Percentiles rank a stretch among this genome's conserved stretches.
Evolutionary conservation across 164 flowering plant species (phyloP).

Genomic region (Kingdonia uniflora): DNA sequence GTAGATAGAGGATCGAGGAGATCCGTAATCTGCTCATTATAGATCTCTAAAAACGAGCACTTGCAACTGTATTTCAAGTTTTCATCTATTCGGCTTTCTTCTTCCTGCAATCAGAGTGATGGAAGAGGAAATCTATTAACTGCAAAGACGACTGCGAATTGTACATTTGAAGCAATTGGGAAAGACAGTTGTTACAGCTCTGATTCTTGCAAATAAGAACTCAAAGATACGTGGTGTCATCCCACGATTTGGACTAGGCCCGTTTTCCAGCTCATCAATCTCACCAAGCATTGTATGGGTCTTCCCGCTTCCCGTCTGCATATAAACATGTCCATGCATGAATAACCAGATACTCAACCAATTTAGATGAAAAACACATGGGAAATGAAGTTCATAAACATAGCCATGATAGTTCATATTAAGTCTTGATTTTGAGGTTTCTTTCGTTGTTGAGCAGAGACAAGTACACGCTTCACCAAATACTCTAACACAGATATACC

Average conservation of each 20-base stretch:
- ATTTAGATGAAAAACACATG: too few relatives aligned
- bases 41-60: conserved; percentile 95
- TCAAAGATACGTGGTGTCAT: conserved; percentile 96
- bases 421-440: too few relatives aligned
- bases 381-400: too few relatives aligned
- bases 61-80: conserved; percentile 71
- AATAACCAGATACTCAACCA: not conserved
- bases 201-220: conserved; percentile 87
- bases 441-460: too few relatives aligned
- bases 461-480: too few relatives aligned
- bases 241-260: conserved; percentile 78
- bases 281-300: conserved; percentile 97
- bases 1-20: conserved; percentile 91
- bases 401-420: too few relatives aligned
- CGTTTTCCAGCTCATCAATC: conserved; percentile 60
- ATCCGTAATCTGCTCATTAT: conserved; percentile 96
- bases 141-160: not conserved
- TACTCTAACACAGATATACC: too few relatives aligned
- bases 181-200: conserved; percentile 49
- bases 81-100: conserved; percentile 83
- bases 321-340: conserved; percentile 3
- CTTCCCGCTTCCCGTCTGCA: conserved; percentile 99
- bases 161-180: conserved; percentile 4
- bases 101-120: conserved; percentile 54
- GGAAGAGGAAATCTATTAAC: not conserved